Percentiles rank a stretch among this genome's conserved stretches.
Evolutionary conservation across 305 asterid species (phyloP).

Genomic region (Fraxinus dipetala): DNA sequence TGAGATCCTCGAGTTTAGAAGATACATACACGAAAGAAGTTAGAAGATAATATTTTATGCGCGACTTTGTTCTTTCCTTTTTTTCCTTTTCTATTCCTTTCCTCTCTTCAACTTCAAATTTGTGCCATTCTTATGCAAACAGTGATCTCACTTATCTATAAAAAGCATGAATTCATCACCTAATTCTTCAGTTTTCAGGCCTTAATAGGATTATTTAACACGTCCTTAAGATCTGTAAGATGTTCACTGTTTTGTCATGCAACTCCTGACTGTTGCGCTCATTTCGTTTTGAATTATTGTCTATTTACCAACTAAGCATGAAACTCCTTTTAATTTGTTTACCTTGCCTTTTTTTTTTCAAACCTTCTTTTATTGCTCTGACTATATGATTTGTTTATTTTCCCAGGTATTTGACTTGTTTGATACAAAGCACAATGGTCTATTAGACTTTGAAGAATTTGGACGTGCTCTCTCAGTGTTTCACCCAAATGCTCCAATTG

Average conservation of each 20-base stretch:
- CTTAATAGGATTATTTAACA: no score
- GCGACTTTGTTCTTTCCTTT: no score
- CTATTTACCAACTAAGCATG: not conserved
- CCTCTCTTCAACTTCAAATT: no score
- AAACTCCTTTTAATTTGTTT: not conserved
- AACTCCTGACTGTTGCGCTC: no score
- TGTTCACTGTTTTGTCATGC: no score
- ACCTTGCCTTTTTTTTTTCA: no score
- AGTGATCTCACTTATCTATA: no score
- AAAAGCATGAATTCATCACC: no score
- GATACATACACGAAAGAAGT: not conserved
- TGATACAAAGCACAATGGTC: constrained; percentile 71
- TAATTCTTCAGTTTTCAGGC: no score
- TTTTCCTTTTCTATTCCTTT: no score
- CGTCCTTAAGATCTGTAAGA: no score
- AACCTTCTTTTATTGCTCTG: not conserved
- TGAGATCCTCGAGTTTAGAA: not conserved
- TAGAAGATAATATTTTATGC: not conserved
- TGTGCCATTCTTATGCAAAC: no score
- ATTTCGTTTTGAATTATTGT: not conserved
- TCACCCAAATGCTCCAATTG: constrained; percentile 71
- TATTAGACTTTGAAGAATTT: constrained; percentile 71
- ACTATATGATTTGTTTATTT: not conserved
- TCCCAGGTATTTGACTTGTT: constrained; percentile 72
- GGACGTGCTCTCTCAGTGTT: constrained; percentile 71